These are phyloP conservation scores for Coelastrella sp. DNA, from an alignment of 139 green algal genomes.

Conservation along the genomic window DNA sequence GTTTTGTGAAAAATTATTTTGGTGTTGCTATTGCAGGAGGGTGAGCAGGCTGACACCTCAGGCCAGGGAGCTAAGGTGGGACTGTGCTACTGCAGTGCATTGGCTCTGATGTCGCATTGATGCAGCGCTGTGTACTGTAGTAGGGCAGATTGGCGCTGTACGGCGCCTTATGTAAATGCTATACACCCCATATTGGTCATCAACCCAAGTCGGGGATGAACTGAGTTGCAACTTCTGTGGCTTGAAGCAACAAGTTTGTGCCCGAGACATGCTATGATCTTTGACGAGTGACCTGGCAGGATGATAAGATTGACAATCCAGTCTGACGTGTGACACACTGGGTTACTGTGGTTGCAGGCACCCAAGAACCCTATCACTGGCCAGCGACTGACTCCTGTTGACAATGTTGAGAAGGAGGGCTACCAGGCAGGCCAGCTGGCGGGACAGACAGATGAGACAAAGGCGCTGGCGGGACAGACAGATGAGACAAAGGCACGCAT, in stretches of 20 bases:
- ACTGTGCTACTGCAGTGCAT: background rate
- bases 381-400: conserved; percentile 38
- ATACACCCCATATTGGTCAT: too few relatives aligned
- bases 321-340: background rate
- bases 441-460: conserved; percentile 35
- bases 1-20: background rate
- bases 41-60: conserved; percentile 44
- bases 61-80: conserved; percentile 31
- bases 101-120: background rate
- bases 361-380: conserved; percentile 51
- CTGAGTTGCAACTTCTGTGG: too few relatives aligned
- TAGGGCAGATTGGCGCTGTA: background rate
- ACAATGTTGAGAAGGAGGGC: conserved; percentile 38
- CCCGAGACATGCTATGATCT: background rate
- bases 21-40: conserved; percentile 23
- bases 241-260: too few relatives aligned
- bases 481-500: conserved; percentile 41
- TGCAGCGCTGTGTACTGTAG: background rate
- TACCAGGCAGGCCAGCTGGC: conserved; percentile 42
- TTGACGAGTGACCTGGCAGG: background rate
- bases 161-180: too few relatives aligned
- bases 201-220: too few relatives aligned
- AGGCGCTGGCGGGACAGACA: conserved; percentile 35
- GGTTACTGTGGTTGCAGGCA: background rate
- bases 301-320: too few relatives aligned